phyloP scores from a whole-genome alignment of 441 rosid genomes.

The Macaranga tanarius region DNA sequence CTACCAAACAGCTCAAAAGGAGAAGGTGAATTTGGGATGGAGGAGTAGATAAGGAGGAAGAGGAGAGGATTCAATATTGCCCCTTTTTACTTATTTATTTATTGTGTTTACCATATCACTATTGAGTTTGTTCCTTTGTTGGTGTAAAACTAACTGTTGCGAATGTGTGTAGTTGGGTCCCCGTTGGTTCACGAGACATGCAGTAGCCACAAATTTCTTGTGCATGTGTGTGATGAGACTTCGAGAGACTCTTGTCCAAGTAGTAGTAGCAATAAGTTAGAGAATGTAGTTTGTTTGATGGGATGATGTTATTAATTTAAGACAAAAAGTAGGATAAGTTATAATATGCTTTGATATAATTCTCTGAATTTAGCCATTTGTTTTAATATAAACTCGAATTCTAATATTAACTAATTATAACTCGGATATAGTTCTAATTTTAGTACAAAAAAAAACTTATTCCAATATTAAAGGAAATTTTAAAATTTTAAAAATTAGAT shows the following conservation, averaged over 20 bases:
- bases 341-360: no score
- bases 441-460: no score
- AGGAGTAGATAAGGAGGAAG: not conserved
- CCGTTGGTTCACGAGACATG: constrained; percentile 40
- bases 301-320: not conserved
- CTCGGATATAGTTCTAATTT: no score
- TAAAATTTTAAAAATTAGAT: no score
- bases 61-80: no score
- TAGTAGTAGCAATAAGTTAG: not conserved
- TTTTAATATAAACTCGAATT: no score
- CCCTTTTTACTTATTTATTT: not conserved
- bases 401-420: no score
- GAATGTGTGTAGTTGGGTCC: constrained; percentile 19
- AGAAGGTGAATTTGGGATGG: constrained; percentile 6
- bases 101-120: constrained; percentile 18
- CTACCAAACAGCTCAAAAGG: constrained; percentile 29
- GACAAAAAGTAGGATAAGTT: not conserved
- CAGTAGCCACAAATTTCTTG: constrained; percentile 30
- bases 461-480: no score
- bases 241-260: not conserved
- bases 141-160: constrained; percentile 10
- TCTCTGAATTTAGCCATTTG: no score
- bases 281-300: constrained; percentile 19
- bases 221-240: not conserved
- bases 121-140: constrained; percentile 31